These are phyloP conservation scores for Diaporthe ampelina DNA, from an alignment of 2,329 filamentous ascomycete species.

Conservation along the genomic window DNA sequence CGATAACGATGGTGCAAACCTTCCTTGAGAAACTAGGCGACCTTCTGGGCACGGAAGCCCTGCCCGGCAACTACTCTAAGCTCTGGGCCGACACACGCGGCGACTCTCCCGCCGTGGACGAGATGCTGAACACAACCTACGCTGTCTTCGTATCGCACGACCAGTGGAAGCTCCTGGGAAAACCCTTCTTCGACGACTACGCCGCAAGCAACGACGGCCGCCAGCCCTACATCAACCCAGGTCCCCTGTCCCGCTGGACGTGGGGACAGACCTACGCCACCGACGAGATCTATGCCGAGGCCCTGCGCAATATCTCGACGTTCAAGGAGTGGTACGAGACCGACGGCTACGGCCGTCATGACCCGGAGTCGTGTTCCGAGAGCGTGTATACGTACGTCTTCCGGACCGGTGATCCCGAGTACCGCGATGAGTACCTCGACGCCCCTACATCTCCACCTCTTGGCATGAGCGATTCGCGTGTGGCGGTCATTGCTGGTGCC, in stretches of 20 bases:
- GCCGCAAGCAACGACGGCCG: conserved; percentile 46
- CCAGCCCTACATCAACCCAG: conserved; percentile 29
- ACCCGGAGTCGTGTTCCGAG: conserved; percentile 40
- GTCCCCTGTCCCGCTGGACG: conserved; percentile 2
- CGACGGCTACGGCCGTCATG: conserved; percentile 39
- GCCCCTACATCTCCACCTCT: conserved; percentile 23
- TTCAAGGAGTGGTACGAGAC: conserved; percentile 41
- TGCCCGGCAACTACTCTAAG: conserved; percentile 44
- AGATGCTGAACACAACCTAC: conserved; percentile 52
- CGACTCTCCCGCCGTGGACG: conserved; percentile 40
- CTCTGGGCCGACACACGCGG: conserved; percentile 46
- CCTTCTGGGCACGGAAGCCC: conserved; percentile 46
- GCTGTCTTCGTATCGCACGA: conserved; percentile 54
- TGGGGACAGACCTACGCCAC: conserved; percentile 33
- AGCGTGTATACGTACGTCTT: conserved; percentile 40
- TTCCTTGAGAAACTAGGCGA: conserved; percentile 49
- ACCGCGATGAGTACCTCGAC: conserved; percentile 36
- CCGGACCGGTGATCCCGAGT: conserved; percentile 17
- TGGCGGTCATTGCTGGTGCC: conserved; percentile 19
- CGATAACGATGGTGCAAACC: conserved; percentile 44
- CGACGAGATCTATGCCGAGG: conserved; percentile 38
- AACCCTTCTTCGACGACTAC: conserved; percentile 57
- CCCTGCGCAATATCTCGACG: conserved; percentile 31
- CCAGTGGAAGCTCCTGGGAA: conserved; percentile 53
- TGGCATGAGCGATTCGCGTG: conserved; percentile 19